Evolutionary conservation across 805 yeast genomes (phyloP), one percentile per base, ranked within the genome.

Genomic region (Nakazawaea populi): DNA sequence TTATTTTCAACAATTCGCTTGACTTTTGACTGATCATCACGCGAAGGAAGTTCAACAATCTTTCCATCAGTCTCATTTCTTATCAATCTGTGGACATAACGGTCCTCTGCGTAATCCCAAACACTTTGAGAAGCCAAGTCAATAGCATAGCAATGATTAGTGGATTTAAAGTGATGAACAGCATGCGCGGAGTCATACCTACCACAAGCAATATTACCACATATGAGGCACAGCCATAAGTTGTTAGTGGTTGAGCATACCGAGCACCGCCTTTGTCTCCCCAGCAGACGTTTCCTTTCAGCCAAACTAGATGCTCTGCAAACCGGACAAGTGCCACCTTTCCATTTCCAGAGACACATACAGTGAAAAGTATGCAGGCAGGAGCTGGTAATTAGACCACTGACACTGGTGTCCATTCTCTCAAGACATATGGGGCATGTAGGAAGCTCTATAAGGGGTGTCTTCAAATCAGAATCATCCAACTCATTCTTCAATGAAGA

Each of bases 281-380:
- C 39, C 41, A 28, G 18, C 7, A 27, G 27, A 6, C 43, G 29
- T 31, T 28, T 42, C 32, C 46, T 31, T 14, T 49, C 49, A 18
- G 42, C 49, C 5, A 45, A 36, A 51, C 70, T 85, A 1, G 96
- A 82, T 59, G 88, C 88, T 40, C 97, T 71, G 61, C 97, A 90
- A 2, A 90, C 91, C 0, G 97, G 97, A 62, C 97, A 90, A 30
- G 87, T 80, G 53, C 89, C 94, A 62, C 89, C 96, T 51, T 79
- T 80, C 97, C 97, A 90, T 65, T 85, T 87, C 44, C 89, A 82
- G 47, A 90, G 71, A 62, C 97, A 91, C 57, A 80, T 86, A 57
- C 96, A 90, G 64, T 90, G 97, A 65, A 89, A 90, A 0, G 96
- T 88, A 63, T 90, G 97, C 62, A 89, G 96, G 55, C 97, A 91